phyloP scores from a whole-genome alignment of 2,329 filamentous ascomycete species.

The Botrytis hyacinthi region DNA sequence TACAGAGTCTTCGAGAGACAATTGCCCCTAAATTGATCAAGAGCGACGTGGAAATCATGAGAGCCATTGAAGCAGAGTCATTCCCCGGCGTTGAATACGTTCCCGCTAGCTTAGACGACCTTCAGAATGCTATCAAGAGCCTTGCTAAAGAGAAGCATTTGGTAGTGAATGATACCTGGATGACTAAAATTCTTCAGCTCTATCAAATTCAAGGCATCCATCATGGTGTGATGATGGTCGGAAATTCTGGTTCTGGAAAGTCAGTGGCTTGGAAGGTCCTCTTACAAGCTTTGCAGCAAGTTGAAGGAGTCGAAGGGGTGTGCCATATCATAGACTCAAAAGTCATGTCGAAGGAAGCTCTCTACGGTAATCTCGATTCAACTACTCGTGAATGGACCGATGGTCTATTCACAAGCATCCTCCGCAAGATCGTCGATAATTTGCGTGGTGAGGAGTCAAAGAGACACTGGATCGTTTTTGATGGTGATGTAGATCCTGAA shows the following conservation, averaged over 20 bases:
- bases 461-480: slow-evolving; percentile 98
- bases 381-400: slow-evolving; percentile 99
- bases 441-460: slow-evolving; percentile 95
- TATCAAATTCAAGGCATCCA: slow-evolving; percentile 98
- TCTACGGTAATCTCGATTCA: slow-evolving; percentile 93
- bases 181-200: slow-evolving; percentile 93
- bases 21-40: slow-evolving; percentile 97
- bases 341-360: slow-evolving; percentile 98
- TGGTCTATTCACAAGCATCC: slow-evolving; percentile 93
- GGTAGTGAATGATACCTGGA: slow-evolving; percentile 91
- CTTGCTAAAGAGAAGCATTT: slow-evolving; percentile 83
- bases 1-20: slow-evolving; percentile 96
- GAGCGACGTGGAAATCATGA: slow-evolving; percentile 85
- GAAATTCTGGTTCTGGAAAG: slow-evolving; percentile 95
- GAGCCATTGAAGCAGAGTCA: slow-evolving; percentile 74
- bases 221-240: slow-evolving; percentile 99
- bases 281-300: slow-evolving; percentile 83
- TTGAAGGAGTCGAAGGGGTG: slow-evolving; percentile 89
- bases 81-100: slow-evolving; percentile 95
- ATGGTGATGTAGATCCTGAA: slow-evolving; percentile 97
- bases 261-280: slow-evolving; percentile 92
- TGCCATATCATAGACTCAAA: slow-evolving; percentile 98
- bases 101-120: slow-evolving; percentile 76
- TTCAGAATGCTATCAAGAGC: slow-evolving; percentile 77
- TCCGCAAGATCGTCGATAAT: slow-evolving; percentile 98